Evolutionary conservation across 169 alveolate species (phyloP), one percentile per base, ranked within the genome.

Genomic region (Cryptosporidium bovis): DNA sequence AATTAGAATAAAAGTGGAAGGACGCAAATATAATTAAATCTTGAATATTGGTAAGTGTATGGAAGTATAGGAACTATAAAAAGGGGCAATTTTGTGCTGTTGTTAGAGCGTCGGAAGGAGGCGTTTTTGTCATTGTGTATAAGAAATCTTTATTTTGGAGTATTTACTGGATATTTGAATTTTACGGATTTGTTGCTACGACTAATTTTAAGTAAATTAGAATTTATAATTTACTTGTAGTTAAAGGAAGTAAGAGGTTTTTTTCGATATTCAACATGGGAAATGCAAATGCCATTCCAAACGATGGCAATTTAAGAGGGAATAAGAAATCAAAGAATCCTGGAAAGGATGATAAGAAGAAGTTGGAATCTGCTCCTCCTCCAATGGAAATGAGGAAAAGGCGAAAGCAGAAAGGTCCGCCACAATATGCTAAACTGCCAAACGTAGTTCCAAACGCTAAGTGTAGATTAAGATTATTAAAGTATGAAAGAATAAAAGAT

Each of bases 401-500:
- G 84, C 93, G 94, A 83, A 92, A 93, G 82, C 93, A 93, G 93
- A 95, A 93, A 90, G 96, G 96, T 20, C 93, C 91, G 60, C 95
- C 94, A 36, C 92, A 85, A 31, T 96, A 95, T 53, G 90, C 95
- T 20, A 95, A 95, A 87, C 90, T 96, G 18, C 98, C 98, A 6
- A 90, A 94, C 82, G 98, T 97, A 24, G 95, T 96, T 10, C 99
- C 99, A 20, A 92, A 91, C 34, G 91, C 99, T 29, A 97, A 96
- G 69, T 97, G 99, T 71, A 92, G 98, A 68, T 91, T 97, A 51
- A 92, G 98, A 90, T 90, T 95, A 83, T 92, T 97, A 29, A 97
- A 96, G 84, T 93, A 92, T 64, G 99, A 97, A 83, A 91, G 99
- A 68, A 93, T 96, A 51, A 97, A 97, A 90, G 99, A 97, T 89